A percentile compares a stretch with the other conserved stretches of the same genome.
These are phyloP conservation scores for Malus hybrid DNA, from an alignment of 331 rosid genomes.

Conservation along the genomic window DNA sequence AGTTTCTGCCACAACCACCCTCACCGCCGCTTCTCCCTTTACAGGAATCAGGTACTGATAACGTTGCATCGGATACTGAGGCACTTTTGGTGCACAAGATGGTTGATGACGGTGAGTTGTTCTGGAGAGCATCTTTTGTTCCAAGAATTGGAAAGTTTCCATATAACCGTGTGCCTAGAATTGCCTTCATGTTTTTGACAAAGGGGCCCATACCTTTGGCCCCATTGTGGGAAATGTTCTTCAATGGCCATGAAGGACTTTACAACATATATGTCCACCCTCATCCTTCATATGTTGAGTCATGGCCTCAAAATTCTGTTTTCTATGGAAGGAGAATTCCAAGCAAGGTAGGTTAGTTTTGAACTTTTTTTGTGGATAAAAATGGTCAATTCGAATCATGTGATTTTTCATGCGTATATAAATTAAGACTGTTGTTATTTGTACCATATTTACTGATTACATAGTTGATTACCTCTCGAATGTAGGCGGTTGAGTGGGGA, in stretches of 20 bases:
- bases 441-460: no score
- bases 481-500: conserved; percentile 43
- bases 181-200: conserved; percentile 64
- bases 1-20: not conserved
- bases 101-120: conserved; percentile 32
- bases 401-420: not conserved
- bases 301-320: conserved; percentile 29
- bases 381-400: not conserved
- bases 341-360: conserved; percentile 31
- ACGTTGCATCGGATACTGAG: not conserved
- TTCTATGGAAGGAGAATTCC: conserved; percentile 45
- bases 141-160: conserved; percentile 13
- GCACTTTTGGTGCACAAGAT: conserved; percentile 24
- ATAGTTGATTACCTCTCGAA: not conserved
- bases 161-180: conserved; percentile 27
- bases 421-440: not conserved
- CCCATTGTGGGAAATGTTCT: conserved; percentile 56
- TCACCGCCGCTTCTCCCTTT: not conserved
- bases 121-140: conserved; percentile 33
- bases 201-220: conserved; percentile 38
- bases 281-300: conserved; percentile 33
- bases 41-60: not conserved
- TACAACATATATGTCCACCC: conserved; percentile 41
- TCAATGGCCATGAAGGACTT: conserved; percentile 35
- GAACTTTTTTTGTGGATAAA: not conserved